Percentiles rank a stretch among this genome's conserved stretches.
Evolutionary conservation across 2,329 filamentous ascomycete genomes (phyloP).

Genomic region (Ascochyta clinopodiicola): DNA sequence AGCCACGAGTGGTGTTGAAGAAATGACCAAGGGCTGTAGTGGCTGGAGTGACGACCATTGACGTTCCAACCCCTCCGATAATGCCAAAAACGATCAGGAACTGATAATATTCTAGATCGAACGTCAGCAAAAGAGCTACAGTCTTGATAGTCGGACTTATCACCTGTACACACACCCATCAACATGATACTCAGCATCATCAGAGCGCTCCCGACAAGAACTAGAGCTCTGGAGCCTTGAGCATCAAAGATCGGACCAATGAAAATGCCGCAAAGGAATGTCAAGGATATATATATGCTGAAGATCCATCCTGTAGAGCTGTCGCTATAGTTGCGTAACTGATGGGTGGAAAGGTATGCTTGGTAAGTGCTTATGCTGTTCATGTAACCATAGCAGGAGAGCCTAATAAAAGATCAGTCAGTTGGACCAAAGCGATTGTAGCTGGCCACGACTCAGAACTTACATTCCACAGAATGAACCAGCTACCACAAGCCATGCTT

Average conservation of each 20-base stretch:
- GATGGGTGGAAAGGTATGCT: slow-evolving; percentile 75
- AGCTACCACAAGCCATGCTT: slow-evolving; percentile 84
- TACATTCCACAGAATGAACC: slow-evolving; percentile 66
- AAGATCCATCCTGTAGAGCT: slow-evolving; percentile 87
- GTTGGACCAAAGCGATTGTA: no score
- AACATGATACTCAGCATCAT: slow-evolving; percentile 70
- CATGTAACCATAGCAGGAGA: slow-evolving; percentile 43
- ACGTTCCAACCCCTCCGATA: slow-evolving; percentile 74
- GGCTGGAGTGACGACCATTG: slow-evolving; percentile 83
- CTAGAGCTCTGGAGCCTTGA: slow-evolving; percentile 77
- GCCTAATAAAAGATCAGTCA: no score
- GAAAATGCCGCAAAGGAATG: slow-evolving; percentile 84
- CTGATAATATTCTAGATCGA: slow-evolving; percentile 71
- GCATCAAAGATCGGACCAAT: slow-evolving; percentile 89
- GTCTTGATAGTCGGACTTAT: no score
- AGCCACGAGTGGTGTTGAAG: slow-evolving; percentile 76
- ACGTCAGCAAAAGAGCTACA: no score
- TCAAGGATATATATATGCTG: slow-evolving; percentile 80
- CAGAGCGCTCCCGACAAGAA: slow-evolving; percentile 70
- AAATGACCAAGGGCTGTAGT: slow-evolving; percentile 82
- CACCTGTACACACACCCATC: slow-evolving; percentile 69
- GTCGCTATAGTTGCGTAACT: slow-evolving; percentile 71
- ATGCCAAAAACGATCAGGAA: slow-evolving; percentile 83
- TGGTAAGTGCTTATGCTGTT: slow-evolving; percentile 57
- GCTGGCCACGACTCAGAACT: no score